Base-by-base conservation (phyloP, 2,329 filamentous ascomycete genomes). In the Trichoderma sp. region DNA sequence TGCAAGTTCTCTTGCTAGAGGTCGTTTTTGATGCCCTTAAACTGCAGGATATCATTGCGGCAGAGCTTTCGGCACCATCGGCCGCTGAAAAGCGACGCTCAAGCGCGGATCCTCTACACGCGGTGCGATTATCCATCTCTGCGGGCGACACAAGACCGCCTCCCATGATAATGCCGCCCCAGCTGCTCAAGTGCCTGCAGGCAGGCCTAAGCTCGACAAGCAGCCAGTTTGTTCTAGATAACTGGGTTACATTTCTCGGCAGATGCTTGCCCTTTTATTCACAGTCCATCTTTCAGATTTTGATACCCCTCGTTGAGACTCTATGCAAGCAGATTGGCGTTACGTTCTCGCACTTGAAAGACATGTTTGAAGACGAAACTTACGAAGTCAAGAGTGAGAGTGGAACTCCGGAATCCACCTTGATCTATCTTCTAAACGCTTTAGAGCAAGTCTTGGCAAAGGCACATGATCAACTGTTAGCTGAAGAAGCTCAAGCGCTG, bases 271-370 rank as follows among this genome's bases (percentile, higher is more conserved):
- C 95, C 0, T 86, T 97, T 15, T 97, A 97, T 80, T 88, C 92
- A 0, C 91, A 93, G 57, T 90, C 91, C 6, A 93, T 98, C 60
- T 98, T 98, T 79, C 93, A 97, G 78, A 92, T 96, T 66, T 84
- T 99, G 39, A 91, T 99, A 68, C 96, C 94, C 12, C 85, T 99
- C 3, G 95, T 98, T 1, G 95, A 96, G 80, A 97, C 93, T 36
- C 86, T 99, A 57, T 98, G 95, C 79, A 86, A 86, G 71, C 91
- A 97, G 79, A 91, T 98, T 62, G 88, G 87, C 56, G 81, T 83
- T 63, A 92, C 91, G 0, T 98, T 98, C 80, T 84, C 87, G 26
- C 88, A 89, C 60, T 85, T 98, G 6, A 90, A 92, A 76, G 82
- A 81, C 11, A 89, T 90, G 0, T 95, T 95, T 76, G 82, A 75